Conservation (phyloP, 2,329 filamentous ascomycete species). For the Apiospora rasikravindrae region DNA sequence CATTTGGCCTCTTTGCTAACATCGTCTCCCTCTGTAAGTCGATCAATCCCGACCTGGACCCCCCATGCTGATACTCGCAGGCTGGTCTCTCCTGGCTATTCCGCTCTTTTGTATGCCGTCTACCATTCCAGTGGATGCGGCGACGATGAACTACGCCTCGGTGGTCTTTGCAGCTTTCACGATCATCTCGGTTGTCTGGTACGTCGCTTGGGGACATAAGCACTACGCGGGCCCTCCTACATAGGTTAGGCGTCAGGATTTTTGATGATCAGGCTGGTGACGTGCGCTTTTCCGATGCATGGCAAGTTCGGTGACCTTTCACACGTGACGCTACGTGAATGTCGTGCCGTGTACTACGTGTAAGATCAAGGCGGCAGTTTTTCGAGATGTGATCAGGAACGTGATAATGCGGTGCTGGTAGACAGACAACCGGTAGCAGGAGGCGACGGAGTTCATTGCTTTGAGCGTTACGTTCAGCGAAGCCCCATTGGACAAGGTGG, state of each 20-base stretch:
- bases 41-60: slow-evolving; percentile 18
- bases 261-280: slow-evolving; percentile 16
- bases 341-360: not conserved
- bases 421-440: not conserved
- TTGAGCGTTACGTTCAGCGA: not conserved
- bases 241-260: slow-evolving; percentile 8
- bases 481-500: not conserved
- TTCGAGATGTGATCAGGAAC: slow-evolving; percentile 5
- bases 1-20: slow-evolving; percentile 66
- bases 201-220: slow-evolving; percentile 71
- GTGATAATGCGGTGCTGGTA: not conserved
- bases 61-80: slow-evolving; percentile 45
- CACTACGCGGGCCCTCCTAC: slow-evolving; percentile 61
- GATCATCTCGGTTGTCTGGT: slow-evolving; percentile 67
- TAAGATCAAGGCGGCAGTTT: not conserved
- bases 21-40: slow-evolving; percentile 65
- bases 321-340: slow-evolving; percentile 6
- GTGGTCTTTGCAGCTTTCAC: slow-evolving; percentile 75
- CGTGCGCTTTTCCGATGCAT: slow-evolving; percentile 5
- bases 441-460: not conserved
- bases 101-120: slow-evolving; percentile 78
- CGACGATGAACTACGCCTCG: slow-evolving; percentile 74
- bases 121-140: slow-evolving; percentile 56
- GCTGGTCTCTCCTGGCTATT: slow-evolving; percentile 71
- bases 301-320: slow-evolving; percentile 8